These are phyloP conservation scores for Lablab purpureus DNA, from an alignment of 306 rosid species.

Conservation along the genomic window DNA sequence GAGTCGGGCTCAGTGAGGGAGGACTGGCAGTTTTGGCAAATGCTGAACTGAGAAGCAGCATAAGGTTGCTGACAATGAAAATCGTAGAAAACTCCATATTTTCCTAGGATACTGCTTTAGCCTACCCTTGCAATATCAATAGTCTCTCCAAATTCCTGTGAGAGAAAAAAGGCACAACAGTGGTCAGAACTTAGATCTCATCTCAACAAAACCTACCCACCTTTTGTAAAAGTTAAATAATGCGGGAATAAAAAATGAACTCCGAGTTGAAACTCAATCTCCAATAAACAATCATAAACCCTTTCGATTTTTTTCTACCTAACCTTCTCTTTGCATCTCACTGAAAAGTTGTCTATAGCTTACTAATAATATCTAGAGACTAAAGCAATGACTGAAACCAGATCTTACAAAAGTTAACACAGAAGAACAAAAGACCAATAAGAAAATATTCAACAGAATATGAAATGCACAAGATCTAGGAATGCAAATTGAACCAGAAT, in stretches of 20 bases:
- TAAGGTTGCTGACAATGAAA: conserved; percentile 54
- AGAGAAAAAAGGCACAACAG: conserved; percentile 13
- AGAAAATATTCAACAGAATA: conserved; percentile 1
- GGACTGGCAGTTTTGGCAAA: conserved; percentile 71
- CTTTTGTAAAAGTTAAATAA: background rate
- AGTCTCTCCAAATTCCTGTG: conserved; percentile 79
- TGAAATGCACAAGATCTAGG: conserved; percentile 46
- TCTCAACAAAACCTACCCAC: conserved; percentile 29
- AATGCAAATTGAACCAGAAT: conserved; percentile 8
- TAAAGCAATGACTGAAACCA: conserved; percentile 42
- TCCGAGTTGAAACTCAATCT: conserved; percentile 9
- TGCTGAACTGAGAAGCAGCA: conserved; percentile 65
- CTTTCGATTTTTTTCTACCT: background rate
- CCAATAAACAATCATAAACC: conserved; percentile 1
- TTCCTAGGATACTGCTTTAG: background rate
- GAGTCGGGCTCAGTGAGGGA: conserved; percentile 69
- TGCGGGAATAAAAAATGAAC: conserved; percentile 33
- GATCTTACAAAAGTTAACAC: conserved; percentile 56
- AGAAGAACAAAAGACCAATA: background rate
- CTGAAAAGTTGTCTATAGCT: conserved; percentile 24
- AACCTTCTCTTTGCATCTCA: background rate
- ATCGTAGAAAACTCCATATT: conserved; percentile 64
- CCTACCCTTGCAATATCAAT: conserved; percentile 34
- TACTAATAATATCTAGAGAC: conserved; percentile 31
- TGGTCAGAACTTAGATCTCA: conserved; percentile 54